Base-by-base conservation (phyloP, 1,284 basidiomycete genomes). In the Omphalotus olearius region DNA sequence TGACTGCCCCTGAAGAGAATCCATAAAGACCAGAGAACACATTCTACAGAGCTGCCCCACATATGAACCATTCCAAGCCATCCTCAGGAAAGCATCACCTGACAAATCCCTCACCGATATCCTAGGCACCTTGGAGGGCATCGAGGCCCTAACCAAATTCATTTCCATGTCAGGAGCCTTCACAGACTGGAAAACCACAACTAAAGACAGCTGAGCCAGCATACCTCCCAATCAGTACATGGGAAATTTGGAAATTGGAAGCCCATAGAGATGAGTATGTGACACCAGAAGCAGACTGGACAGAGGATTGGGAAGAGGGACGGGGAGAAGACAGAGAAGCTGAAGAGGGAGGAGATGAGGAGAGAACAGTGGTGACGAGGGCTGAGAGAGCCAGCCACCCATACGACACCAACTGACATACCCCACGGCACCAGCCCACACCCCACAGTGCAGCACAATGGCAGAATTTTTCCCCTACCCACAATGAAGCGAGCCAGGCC, bases 1-100 rank as follows among this genome's bases (percentile, higher is more conserved):
- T 42, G 52, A 47, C 36, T 68, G 66, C 60, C 59, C 64, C 14
- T 69, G 66, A 45, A 64, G 60, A 20, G 57, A 59, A 39, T 17
- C 23, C 2, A 28, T 60, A 4, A 61, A 68, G 50, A 60, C 65
- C 1, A 49, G 64, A 20, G 59, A 61, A 51, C 67, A 69, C 51
- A 60, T 68, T 16, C 55, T 69, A 0, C 43, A 45, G 13, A 55
- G 59, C n/a, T 66, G 68, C 58, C 58, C 60, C 6, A 26, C 43
- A 13, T 65, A 65, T 51, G 51, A 56, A 45, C 47, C 38, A 18
- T 50, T 59, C 40, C 54, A 60, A 23, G 44, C 56, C 48, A 56
- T 59, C 41, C 56, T 64, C 1, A 18, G 39, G 14, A 43, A 50
- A 33, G 52, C 42, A 2, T 56, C 54, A 6, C 38, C 36, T 23